Evolutionary conservation across 2,329 filamentous ascomycete species (phyloP), one percentile per base, ranked within the genome.

Genomic region (Pseudonectria foliicola): DNA sequence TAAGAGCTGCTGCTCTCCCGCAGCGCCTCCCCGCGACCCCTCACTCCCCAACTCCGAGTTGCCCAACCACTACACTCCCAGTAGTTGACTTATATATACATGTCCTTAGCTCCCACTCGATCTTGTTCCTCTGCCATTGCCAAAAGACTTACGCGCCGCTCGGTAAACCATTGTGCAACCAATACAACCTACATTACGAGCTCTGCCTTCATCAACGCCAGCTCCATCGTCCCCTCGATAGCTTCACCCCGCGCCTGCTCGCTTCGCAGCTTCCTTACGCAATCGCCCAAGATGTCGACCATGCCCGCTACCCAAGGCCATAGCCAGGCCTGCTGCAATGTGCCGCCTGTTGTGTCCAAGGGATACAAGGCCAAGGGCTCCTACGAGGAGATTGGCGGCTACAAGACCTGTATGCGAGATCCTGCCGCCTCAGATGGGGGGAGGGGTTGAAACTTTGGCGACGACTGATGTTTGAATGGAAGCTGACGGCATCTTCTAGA

Each of bases 321-420:
- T 56, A 72, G 64, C 51, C 61, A 66, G 55, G 66, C 72, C 50
- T 77, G 73, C 64, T 77, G 73, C 55, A 75, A 71, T 51, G 65
- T 77, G 33, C 71, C 77, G 7, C 73, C 76, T 6, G 67, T 80
- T 29, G 60, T 76, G n/a, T 54, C 66, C 6, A 66, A 69, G 44
- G 71, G 66, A 10, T 80, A 80, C 56, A 50, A 66, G 34, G 54
- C 61, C 25, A 75, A 74, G 60, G 77, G 77, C 38, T 60, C 56
- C 34, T 80, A 77, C 42, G 68, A 75, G 43, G 66, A 68, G 16
- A 62, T 79, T 40, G 73, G 67, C 21, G 73, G 69, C 26, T 62
- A 69, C 46, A 77, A 73, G 48, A 75, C 73, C 7, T 70, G 60
- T 67, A 50, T 3, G 60, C 42, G 6, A n/a, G n/a, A 11, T 13